A percentile compares a stretch with the other conserved stretches of the same genome.
phyloP scores from a whole-genome alignment of 371 early-diverging fungal species.

The Lichtheimia ramosa region DNA sequence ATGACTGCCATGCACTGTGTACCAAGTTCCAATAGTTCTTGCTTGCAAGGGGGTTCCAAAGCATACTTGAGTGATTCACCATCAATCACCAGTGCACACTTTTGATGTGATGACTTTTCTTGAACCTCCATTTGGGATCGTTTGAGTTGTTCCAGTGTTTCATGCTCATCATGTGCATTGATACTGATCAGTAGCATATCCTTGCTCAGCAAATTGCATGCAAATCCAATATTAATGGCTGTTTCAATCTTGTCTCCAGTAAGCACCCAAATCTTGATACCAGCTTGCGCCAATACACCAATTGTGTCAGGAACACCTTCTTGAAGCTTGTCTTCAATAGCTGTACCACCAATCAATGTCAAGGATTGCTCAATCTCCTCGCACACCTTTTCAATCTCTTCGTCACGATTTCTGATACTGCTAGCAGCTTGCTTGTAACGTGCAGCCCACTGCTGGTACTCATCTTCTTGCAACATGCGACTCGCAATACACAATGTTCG shows the following conservation, averaged over 20 bases:
- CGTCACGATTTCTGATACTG: constrained; percentile 78
- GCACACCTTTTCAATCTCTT: constrained; percentile 79
- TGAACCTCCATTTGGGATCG: constrained; percentile 35
- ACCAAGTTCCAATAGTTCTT: constrained; percentile 66
- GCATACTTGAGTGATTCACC: constrained; percentile 87
- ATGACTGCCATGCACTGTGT: constrained; percentile 76
- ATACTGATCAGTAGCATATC: constrained; percentile 71
- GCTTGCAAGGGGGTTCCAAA: constrained; percentile 58
- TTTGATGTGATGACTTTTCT: constrained; percentile 29
- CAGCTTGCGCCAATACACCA: constrained; percentile 81
- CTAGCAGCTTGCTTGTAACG: constrained; percentile 80
- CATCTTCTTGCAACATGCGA: constrained; percentile 70
- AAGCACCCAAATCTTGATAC: constrained; percentile 96
- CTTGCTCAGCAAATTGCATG: constrained; percentile 73
- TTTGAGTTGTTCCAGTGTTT: constrained; percentile 57
- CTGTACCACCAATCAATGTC: constrained; percentile 80
- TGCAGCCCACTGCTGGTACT: constrained; percentile 78
- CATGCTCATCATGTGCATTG: constrained; percentile 65
- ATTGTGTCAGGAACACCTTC: constrained; percentile 95
- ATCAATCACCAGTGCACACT: constrained; percentile 86
- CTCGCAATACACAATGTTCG: constrained; percentile 90
- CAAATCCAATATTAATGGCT: constrained; percentile 95
- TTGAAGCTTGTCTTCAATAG: constrained; percentile 94
- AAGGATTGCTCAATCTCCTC: constrained; percentile 80
- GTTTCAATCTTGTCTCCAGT: constrained; percentile 99